Evolutionary conservation across 345 rosid genomes (phyloP).

Genomic region (Boechera retrofracta): DNA sequence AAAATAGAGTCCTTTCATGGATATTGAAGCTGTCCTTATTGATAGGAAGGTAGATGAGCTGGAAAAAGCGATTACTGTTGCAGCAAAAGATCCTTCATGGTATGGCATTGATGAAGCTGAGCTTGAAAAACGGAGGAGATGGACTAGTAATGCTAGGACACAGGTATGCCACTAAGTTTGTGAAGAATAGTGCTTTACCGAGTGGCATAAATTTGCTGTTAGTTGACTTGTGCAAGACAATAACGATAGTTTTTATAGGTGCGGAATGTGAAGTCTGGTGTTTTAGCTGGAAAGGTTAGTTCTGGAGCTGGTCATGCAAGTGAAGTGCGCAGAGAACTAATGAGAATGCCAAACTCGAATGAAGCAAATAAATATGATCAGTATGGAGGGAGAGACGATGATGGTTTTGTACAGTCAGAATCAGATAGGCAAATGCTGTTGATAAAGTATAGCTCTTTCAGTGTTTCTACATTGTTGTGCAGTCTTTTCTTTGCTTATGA

Average conservation of each 20-base stretch:
- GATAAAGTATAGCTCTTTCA: conserved; percentile 64
- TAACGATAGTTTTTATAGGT: conserved; percentile 58
- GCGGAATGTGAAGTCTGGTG: conserved; percentile 72
- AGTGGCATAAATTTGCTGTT: conserved; percentile 17
- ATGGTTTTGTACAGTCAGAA: conserved; percentile 82
- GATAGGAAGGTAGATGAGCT: conserved; percentile 98
- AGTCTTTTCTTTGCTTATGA: conserved; percentile 7
- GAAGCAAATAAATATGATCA: conserved; percentile 64
- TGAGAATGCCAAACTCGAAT: conserved; percentile 77
- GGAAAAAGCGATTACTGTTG: conserved; percentile 88
- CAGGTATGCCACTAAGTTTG: conserved; percentile 57
- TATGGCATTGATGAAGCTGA: conserved; percentile 85
- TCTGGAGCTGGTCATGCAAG: conserved; percentile 53
- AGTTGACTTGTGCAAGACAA: conserved; percentile 30
- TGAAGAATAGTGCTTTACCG: background rate
- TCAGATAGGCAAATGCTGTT: conserved; percentile 96
- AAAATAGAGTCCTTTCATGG: conserved; percentile 40
- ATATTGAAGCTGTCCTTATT: conserved; percentile 58
- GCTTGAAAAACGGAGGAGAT: conserved; percentile 90
- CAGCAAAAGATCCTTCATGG: conserved; percentile 86
- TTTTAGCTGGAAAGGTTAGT: conserved; percentile 68
- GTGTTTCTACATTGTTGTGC: conserved; percentile 2
- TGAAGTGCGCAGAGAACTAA: conserved; percentile 77
- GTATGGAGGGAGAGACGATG: conserved; percentile 63
- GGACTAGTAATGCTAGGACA: conserved; percentile 83